These are phyloP conservation scores for Paxillus involutus DNA, from an alignment of 768 basidiomycete species.

Conservation along the genomic window DNA sequence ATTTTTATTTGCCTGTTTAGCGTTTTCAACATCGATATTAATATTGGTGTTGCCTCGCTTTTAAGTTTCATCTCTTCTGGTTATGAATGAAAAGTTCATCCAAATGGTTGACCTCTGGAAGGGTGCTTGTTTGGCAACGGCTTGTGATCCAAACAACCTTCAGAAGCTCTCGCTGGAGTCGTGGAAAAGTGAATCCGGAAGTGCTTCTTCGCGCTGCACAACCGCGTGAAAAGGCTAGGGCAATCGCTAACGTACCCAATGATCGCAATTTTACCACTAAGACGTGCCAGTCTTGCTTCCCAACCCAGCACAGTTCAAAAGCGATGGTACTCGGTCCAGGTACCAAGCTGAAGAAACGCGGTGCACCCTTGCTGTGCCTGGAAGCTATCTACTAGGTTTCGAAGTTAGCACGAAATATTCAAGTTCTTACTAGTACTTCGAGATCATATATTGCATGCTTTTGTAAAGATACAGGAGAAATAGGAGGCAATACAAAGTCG, in stretches of 20 bases:
- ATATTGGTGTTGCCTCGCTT: neutral
- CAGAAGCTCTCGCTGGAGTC: neutral
- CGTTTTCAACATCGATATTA: neutral
- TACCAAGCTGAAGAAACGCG: slow-evolving; percentile 74
- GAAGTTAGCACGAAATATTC: no score
- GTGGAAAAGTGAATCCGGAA: slow-evolving; percentile 18
- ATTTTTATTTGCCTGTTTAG: neutral
- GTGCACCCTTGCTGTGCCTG: slow-evolving; percentile 45
- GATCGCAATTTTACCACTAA: no score
- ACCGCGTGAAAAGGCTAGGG: neutral
- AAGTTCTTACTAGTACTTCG: no score
- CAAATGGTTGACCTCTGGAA: no score
- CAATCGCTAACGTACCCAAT: no score
- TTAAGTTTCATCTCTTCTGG: no score
- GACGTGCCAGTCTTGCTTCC: slow-evolving; percentile 70
- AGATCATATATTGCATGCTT: no score
- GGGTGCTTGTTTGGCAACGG: slow-evolving; percentile 22
- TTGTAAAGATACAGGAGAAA: no score
- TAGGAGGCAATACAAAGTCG: no score
- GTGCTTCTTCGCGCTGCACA: slow-evolving; percentile 60
- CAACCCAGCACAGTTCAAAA: slow-evolving; percentile 58
- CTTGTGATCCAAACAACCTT: slow-evolving; percentile 32
- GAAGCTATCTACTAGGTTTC: no score
- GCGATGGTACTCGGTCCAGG: slow-evolving; percentile 76
- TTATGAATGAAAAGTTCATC: no score